A percentile compares a stretch with the other conserved stretches of the same genome.
phyloP scores from a whole-genome alignment of 2,329 filamentous ascomycete genomes.

The Fusarium kyushuense region DNA sequence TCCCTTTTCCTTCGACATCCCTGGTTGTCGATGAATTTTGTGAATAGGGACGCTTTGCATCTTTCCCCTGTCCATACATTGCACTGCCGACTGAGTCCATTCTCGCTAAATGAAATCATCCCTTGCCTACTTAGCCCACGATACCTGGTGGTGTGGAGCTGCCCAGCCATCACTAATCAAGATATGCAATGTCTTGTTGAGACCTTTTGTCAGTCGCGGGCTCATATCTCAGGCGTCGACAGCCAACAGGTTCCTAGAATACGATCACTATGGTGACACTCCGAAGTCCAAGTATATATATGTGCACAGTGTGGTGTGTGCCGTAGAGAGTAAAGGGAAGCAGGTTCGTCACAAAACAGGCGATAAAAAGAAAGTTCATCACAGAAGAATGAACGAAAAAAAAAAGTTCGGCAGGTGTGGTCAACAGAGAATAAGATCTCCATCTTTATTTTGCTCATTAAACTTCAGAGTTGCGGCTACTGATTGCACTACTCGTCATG shows the following conservation, averaged over 20 bases:
- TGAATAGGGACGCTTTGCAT: not conserved
- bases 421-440: not conserved
- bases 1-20: slow-evolving; percentile 15
- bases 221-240: slow-evolving; percentile 34
- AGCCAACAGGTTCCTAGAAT: slow-evolving; percentile 23
- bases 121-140: not conserved
- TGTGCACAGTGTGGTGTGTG: not conserved
- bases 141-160: slow-evolving; percentile 23
- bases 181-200: slow-evolving; percentile 2
- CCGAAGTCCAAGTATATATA: not conserved
- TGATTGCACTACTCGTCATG: not conserved
- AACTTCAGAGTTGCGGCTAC: slow-evolving; percentile 7
- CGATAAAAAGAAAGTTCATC: not conserved
- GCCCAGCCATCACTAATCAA: not conserved
- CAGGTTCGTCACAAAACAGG: not conserved
- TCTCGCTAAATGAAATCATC: not conserved
- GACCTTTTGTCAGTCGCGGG: slow-evolving; percentile 20
- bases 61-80: not conserved
- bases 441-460: slow-evolving; percentile 6
- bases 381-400: too few species aligned
- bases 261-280: slow-evolving; percentile 16
- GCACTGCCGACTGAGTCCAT: not conserved
- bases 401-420: not conserved
- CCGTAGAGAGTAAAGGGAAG: not conserved
- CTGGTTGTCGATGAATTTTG: not conserved